phyloP scores from a whole-genome alignment of 371 early-diverging fungal genomes.

The Edhazardia aedis region DNA sequence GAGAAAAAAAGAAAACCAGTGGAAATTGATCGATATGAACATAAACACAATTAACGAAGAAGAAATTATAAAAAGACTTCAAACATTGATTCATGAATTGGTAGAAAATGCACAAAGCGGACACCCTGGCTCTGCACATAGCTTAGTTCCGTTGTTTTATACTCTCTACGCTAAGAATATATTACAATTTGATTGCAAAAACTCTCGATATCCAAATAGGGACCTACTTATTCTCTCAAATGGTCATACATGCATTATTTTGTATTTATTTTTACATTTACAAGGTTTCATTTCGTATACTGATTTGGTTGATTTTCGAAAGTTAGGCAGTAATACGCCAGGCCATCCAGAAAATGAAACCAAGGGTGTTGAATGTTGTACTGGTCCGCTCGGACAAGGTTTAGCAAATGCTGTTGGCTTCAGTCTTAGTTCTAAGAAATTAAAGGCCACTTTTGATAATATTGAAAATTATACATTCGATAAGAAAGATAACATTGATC shows the following conservation, averaged over 20 bases:
- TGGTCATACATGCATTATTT: constrained; percentile 83
- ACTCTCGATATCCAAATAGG: constrained; percentile 52
- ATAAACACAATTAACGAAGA: no score
- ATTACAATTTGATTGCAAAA: constrained; percentile 23
- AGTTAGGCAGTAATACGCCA: constrained; percentile 63
- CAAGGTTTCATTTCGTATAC: constrained; percentile 65
- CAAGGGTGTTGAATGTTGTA: constrained; percentile 77
- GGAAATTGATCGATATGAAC: no score
- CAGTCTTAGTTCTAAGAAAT: constrained; percentile 53
- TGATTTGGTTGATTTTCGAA: constrained; percentile 77
- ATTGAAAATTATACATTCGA: no score
- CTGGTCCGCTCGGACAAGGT: constrained; percentile 96
- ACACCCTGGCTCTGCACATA: constrained; percentile 85
- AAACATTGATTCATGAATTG: constrained; percentile 69
- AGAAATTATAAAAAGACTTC: constrained; percentile 76
- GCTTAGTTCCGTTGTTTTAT: constrained; percentile 76
- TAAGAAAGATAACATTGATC: no score
- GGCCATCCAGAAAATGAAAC: constrained; percentile 76
- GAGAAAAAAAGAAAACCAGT: no score
- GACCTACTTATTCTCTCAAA: constrained; percentile 94
- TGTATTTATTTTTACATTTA: constrained; percentile 70
- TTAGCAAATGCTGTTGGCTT: constrained; percentile 80
- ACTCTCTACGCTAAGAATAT: constrained; percentile 54
- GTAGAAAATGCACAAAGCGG: constrained; percentile 80
- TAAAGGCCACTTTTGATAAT: no score